Evolutionary conservation across 768 basidiomycete genomes (phyloP).

Genomic region (Russula compacta): DNA sequence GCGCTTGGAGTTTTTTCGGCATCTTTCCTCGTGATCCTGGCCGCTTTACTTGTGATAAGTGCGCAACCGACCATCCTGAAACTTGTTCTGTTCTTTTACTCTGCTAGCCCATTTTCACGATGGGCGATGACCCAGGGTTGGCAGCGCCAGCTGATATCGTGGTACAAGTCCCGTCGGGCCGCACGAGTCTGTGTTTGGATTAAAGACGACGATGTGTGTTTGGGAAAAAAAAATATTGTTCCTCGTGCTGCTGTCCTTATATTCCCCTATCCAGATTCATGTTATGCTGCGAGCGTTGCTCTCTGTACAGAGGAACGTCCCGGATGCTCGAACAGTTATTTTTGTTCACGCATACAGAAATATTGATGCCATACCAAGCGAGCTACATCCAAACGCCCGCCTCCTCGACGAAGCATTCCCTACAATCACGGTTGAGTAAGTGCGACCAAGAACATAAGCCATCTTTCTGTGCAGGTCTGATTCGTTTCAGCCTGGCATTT

Average conservation of each 20-base stretch:
- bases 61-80: slow-evolving; percentile 12
- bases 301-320: slow-evolving; percentile 16
- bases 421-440: slow-evolving; percentile 19
- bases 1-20: slow-evolving; percentile 15
- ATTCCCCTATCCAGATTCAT: slow-evolving; percentile 9
- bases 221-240: not conserved
- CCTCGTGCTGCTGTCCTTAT: not conserved
- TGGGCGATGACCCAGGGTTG: not conserved
- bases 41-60: slow-evolving; percentile 3
- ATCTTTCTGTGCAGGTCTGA: not conserved
- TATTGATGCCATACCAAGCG: slow-evolving; percentile 15
- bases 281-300: slow-evolving; percentile 18
- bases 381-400: slow-evolving; percentile 20
- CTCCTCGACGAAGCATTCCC: slow-evolving; percentile 20
- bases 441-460: not conserved
- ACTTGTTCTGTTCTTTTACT: slow-evolving; percentile 2
- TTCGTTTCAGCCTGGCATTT: slow-evolving; percentile 11
- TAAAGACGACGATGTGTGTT: slow-evolving; percentile 19
- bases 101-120: slow-evolving; percentile 8
- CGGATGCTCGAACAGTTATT: slow-evolving; percentile 16
- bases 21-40: slow-evolving; percentile 11
- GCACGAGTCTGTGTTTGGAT: slow-evolving; percentile 19
- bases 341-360: slow-evolving; percentile 18
- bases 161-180: slow-evolving; percentile 13
- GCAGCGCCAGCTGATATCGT: slow-evolving; percentile 5